A percentile compares a stretch with the other conserved stretches of the same genome.
Conservation (phyloP, 257 asterid genomes). For the Henckelia pumila region DNA sequence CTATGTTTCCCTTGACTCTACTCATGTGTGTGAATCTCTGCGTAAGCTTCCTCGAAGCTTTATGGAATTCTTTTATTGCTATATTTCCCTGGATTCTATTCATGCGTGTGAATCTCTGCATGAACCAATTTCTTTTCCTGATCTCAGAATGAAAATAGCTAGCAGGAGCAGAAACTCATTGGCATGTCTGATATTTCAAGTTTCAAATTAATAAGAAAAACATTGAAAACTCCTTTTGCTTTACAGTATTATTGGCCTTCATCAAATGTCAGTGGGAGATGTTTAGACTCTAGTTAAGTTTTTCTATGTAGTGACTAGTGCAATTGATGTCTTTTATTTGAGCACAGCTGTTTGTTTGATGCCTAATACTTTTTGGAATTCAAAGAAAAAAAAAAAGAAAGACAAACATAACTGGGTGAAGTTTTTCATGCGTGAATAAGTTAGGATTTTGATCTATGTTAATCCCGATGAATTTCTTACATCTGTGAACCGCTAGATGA, state of each 20-base stretch:
- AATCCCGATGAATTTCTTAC: slow-evolving; percentile 3
- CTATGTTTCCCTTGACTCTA: slow-evolving; percentile 4
- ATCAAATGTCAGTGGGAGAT: not conserved
- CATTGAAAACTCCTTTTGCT: no score
- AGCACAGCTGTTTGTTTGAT: not conserved
- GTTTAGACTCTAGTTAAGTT: not conserved
- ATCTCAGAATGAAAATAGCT: not conserved
- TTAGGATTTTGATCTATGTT: not conserved
- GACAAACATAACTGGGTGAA: slow-evolving; percentile 6
- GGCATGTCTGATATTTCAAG: not conserved
- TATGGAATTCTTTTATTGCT: no score
- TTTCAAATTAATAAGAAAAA: not conserved
- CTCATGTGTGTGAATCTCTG: not conserved
- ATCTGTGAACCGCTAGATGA: not conserved
- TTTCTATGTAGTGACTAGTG: not conserved
- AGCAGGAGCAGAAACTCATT: not conserved
- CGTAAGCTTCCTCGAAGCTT: no score
- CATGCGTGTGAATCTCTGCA: no score
- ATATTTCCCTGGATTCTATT: no score
- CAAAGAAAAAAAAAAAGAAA: not conserved
- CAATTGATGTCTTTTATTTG: not conserved
- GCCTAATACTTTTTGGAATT: not conserved
- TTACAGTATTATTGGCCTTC: not conserved
- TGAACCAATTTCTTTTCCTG: not conserved
- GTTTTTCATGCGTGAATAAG: not conserved